A percentile compares a stretch with the other conserved stretches of the same genome.
phyloP scores from a whole-genome alignment of 352 stramenopile genomes.

The Phytophthora palmivora region DNA sequence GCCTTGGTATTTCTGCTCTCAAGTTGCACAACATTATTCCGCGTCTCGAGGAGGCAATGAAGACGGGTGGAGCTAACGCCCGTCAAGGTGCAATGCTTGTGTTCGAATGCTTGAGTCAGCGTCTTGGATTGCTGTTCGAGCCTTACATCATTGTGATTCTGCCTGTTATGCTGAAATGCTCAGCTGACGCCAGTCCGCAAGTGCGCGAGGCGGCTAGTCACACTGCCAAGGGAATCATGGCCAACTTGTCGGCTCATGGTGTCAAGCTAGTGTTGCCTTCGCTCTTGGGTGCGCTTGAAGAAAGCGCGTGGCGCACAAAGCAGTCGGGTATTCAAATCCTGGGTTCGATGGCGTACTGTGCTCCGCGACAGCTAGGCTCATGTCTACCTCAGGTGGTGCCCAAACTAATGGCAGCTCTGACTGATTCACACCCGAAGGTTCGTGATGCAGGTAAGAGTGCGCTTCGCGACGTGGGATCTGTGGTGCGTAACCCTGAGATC shows the following conservation, averaged over 20 bases:
- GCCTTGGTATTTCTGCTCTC: slow-evolving; percentile 97
- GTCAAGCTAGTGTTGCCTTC: slow-evolving; percentile 99
- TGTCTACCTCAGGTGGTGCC: slow-evolving; percentile 99
- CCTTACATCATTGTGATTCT: slow-evolving; percentile 98
- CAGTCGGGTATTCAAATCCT: slow-evolving; percentile 98
- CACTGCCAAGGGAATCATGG: slow-evolving; percentile 98
- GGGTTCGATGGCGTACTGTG: slow-evolving; percentile 97
- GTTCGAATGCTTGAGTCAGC: slow-evolving; percentile 97
- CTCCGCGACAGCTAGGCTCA: slow-evolving; percentile 97
- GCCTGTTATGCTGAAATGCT: slow-evolving; percentile 98
- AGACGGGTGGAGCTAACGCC: slow-evolving; percentile 72
- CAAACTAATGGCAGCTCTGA: slow-evolving; percentile 97
- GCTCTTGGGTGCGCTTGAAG: slow-evolving; percentile 95
- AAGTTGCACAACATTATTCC: slow-evolving; percentile 98
- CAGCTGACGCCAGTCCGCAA: slow-evolving; percentile 95
- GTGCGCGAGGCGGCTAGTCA: slow-evolving; percentile 96
- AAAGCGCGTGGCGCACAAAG: slow-evolving; percentile 98
- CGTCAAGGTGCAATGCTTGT: slow-evolving; percentile 96
- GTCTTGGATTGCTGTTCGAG: slow-evolving; percentile 98
- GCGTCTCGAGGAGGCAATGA: slow-evolving; percentile 87
- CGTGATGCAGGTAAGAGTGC: slow-evolving; percentile 95
- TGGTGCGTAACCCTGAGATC: slow-evolving; percentile 99
- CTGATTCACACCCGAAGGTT: slow-evolving; percentile 99
- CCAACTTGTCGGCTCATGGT: slow-evolving; percentile 97
- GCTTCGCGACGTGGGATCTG: slow-evolving; percentile 96